Conservation (phyloP, 495 filamentous ascomycete genomes). For the Penicillium psychrofluorescens region DNA sequence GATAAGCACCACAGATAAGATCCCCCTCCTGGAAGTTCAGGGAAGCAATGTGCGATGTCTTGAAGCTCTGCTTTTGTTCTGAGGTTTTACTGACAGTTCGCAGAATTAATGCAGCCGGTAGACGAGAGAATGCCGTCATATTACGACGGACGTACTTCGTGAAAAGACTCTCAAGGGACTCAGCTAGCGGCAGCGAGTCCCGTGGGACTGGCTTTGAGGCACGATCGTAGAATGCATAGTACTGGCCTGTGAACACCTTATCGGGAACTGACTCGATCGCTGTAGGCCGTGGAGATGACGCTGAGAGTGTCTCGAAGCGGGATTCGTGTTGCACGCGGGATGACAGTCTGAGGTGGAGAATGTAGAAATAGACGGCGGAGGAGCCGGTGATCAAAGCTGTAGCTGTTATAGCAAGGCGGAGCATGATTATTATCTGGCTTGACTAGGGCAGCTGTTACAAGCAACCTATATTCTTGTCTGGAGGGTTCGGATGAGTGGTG, state of each 20-base stretch:
- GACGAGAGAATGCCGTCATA: conserved; percentile 24
- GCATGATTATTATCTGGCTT: background rate
- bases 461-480: too few species aligned
- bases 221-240: conserved; percentile 18
- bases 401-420: conserved; percentile 9
- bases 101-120: conserved; percentile 23
- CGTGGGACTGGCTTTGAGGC: conserved; percentile 15
- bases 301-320: conserved; percentile 9
- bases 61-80: conserved; percentile 17
- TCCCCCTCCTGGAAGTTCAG: conserved; percentile 27
- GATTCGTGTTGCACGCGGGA: conserved; percentile 15
- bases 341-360: conserved; percentile 16
- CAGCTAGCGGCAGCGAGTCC: conserved; percentile 9
- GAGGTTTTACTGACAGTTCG: conserved; percentile 4
- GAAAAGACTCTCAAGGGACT: conserved; percentile 12
- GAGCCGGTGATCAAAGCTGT: conserved; percentile 15
- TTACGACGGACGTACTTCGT: conserved; percentile 26
- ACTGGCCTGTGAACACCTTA: conserved; percentile 10
- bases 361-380: conserved; percentile 16
- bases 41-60: conserved; percentile 12
- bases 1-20: conserved; percentile 27
- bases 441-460: too few species aligned
- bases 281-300: conserved; percentile 2
- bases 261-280: conserved; percentile 19
- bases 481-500: too few species aligned